phyloP scores from a whole-genome alignment of 257 asterid genomes.

The Solanum rostratum region DNA sequence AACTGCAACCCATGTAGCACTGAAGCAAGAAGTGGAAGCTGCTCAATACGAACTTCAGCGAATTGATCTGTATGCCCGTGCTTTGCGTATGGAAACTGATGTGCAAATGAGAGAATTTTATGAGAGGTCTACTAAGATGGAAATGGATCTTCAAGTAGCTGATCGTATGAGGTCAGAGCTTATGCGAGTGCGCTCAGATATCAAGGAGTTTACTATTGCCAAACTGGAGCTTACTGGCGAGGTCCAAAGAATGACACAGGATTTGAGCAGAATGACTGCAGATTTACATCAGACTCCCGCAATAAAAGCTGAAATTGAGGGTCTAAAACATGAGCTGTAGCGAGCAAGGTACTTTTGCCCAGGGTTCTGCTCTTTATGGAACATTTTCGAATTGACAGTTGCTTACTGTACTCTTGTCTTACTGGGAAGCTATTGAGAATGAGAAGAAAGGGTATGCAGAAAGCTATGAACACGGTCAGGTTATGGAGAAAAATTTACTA shows the following conservation, averaged over 20 bases:
- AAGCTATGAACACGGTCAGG: slow-evolving; percentile 84
- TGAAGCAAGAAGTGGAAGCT: slow-evolving; percentile 74
- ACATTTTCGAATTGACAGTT: background rate
- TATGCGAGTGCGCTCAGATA: slow-evolving; percentile 61
- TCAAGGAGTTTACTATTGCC: slow-evolving; percentile 66
- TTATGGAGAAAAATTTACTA: slow-evolving; percentile 74
- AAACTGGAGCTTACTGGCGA: slow-evolving; percentile 68
- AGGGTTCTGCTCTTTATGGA: background rate
- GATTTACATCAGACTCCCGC: slow-evolving; percentile 82
- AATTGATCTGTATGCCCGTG: slow-evolving; percentile 65
- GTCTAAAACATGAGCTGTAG: slow-evolving; percentile 58
- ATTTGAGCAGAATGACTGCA: slow-evolving; percentile 60
- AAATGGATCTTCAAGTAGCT: slow-evolving; percentile 55
- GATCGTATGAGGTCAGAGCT: slow-evolving; percentile 80
- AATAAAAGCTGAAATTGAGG: slow-evolving; percentile 60
- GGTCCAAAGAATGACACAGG: slow-evolving; percentile 82
- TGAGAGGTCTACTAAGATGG: slow-evolving; percentile 75
- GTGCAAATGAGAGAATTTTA: slow-evolving; percentile 53
- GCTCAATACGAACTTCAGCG: slow-evolving; percentile 70
- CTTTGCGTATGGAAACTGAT: slow-evolving; percentile 61
- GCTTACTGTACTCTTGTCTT: background rate
- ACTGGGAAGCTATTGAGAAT: slow-evolving; percentile 80
- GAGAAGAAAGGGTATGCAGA: slow-evolving; percentile 89
- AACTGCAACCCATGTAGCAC: slow-evolving; percentile 95
- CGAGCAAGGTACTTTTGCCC: slow-evolving; percentile 49